Base-by-base conservation (phyloP, 192 early-diverging fungal species). In the Helicostylum pulchrum region DNA sequence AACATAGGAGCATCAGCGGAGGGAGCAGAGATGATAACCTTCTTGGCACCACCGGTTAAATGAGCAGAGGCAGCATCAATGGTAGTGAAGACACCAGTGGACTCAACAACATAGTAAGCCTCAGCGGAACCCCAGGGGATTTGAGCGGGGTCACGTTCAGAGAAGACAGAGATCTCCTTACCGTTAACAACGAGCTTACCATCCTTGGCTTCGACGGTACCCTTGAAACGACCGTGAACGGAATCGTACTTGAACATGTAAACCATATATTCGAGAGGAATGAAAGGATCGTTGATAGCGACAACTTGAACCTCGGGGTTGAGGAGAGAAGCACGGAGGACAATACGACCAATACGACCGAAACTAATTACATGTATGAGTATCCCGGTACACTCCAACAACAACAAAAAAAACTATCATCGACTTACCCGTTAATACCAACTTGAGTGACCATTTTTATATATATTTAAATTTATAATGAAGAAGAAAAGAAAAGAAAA, bases 201-300 rank as follows among this genome's bases (percentile, higher is more conserved):
- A 76, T 90, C 83, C 80, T 89, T 84, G 71, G 80, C 70, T 67
- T 81, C 78, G 61, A 94, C 89, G n/a, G 82, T 80, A 57, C 92
- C 94, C 77, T 92, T 89, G 89, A 88, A 93, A 61, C 88, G 87
- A 54, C 97, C 97, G 82, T 99, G 97, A 70, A 95, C 97, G 45
- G 97, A 99, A 88, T 99, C 97, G 80, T 96, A 99, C 85, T 97
- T 93, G 73, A 96, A 82, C 77, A 97, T 81, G 87, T 96, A 98
- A 74, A 88, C 93, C 94, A 96, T 97, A 89, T 98, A 97, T 55
- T 91, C 89, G 34, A 93, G 83, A 71, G 90, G 89, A 79, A 95
- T 92, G 91, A 97, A 97, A 63, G 95, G 95, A 79, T 98, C 96
- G 83, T 97, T 97, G 83, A 98, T 84, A 64, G 90, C 89, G 14